Evolutionary conservation across 2,329 filamentous ascomycete genomes (phyloP).

Genomic region (Microdochium bolleyi): DNA sequence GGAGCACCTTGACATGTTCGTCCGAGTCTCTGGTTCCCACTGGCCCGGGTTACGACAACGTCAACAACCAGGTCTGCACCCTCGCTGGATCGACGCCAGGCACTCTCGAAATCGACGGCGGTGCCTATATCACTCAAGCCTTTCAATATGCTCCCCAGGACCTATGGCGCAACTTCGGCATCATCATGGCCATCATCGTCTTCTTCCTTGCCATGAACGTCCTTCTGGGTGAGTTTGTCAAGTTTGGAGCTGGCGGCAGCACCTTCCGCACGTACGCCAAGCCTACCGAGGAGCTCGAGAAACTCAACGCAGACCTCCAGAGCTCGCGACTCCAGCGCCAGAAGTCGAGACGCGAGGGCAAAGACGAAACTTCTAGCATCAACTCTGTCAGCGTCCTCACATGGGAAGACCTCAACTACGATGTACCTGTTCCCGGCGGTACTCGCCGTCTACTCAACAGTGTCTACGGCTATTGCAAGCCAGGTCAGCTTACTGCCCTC

Average conservation of each 20-base stretch:
- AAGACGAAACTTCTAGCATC: slow-evolving; percentile 44
- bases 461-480: slow-evolving; percentile 63
- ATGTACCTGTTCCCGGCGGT: slow-evolving; percentile 52
- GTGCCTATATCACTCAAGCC: slow-evolving; percentile 57
- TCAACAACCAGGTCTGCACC: slow-evolving; percentile 74
- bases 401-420: slow-evolving; percentile 80
- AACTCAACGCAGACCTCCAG: slow-evolving; percentile 54
- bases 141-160: slow-evolving; percentile 61
- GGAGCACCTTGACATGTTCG: slow-evolving; percentile 61
- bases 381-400: slow-evolving; percentile 64
- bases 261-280: slow-evolving; percentile 69
- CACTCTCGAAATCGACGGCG: slow-evolving; percentile 53
- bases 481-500: slow-evolving; percentile 68
- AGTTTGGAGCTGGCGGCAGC: slow-evolving; percentile 73
- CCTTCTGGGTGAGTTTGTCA: slow-evolving; percentile 69
- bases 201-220: slow-evolving; percentile 72
- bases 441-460: slow-evolving; percentile 46
- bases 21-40: slow-evolving; percentile 61
- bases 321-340: slow-evolving; percentile 40
- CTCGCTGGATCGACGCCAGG: slow-evolving; percentile 64
- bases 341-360: slow-evolving; percentile 33
- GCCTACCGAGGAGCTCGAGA: slow-evolving; percentile 58
- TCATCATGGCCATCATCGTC: slow-evolving; percentile 67
- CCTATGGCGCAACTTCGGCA: slow-evolving; percentile 79
- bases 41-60: slow-evolving; percentile 61